phyloP scores from a whole-genome alignment of 2,329 filamentous ascomycete genomes.

The Sporothrix luriei region DNA sequence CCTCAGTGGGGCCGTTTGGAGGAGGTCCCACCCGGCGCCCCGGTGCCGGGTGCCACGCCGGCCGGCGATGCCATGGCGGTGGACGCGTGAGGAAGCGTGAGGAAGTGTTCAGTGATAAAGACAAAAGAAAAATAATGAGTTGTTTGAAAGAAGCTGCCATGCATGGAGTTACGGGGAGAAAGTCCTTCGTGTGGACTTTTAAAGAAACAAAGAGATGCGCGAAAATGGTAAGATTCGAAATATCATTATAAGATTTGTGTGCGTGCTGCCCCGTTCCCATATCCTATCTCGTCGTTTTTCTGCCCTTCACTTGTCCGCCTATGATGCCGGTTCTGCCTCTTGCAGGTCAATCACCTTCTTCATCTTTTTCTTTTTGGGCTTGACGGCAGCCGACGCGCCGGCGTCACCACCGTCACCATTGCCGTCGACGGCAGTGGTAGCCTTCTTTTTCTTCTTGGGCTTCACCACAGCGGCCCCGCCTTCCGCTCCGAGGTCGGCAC shows the following conservation, averaged over 20 bases:
- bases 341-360: conserved; percentile 36
- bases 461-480: conserved; percentile 36
- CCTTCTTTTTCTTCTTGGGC: conserved; percentile 45
- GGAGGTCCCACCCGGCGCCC: conserved; percentile 39
- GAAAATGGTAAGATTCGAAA: background rate
- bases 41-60: background rate
- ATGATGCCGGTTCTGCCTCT: conserved; percentile 22
- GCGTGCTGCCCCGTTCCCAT: background rate
- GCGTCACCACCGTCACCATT: conserved; percentile 27
- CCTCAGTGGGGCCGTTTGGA: conserved; percentile 61
- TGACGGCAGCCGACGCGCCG: conserved; percentile 32
- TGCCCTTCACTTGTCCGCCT: background rate
- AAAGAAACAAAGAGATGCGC: background rate
- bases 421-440: conserved; percentile 28
- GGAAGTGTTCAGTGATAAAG: background rate
- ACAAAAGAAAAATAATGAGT: background rate
- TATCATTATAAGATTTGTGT: background rate
- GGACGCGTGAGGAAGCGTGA: background rate
- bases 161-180: conserved; percentile 9
- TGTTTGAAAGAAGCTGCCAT: background rate
- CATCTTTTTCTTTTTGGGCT: conserved; percentile 42
- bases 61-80: background rate
- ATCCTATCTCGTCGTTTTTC: conserved; percentile 4
- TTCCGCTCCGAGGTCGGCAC: conserved; percentile 45
- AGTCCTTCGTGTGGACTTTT: no score